A percentile compares a stretch with the other conserved stretches of the same genome.
These are phyloP conservation scores for Pythium sp. DNA, from an alignment of 352 stramenopile genomes.

Conservation along the genomic window DNA sequence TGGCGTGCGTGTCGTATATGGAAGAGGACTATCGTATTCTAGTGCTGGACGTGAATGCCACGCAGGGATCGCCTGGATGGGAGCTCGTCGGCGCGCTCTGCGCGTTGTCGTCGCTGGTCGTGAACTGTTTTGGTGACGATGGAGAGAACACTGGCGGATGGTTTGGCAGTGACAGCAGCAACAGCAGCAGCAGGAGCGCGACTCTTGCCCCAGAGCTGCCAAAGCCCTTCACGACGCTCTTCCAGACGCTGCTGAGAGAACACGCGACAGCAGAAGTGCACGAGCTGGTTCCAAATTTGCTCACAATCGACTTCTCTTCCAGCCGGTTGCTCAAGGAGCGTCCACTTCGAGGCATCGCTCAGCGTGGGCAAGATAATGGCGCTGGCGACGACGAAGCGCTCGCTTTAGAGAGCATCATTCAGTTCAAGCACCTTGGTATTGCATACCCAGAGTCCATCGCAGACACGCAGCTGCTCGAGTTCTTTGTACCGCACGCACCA, in stretches of 20 bases:
- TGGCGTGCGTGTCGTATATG: conserved; percentile 37
- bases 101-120: conserved; percentile 62
- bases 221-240: conserved; percentile 40
- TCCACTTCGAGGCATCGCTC: conserved; percentile 3
- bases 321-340: conserved; percentile 25
- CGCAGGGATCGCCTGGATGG: neutral
- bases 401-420: conserved; percentile 29
- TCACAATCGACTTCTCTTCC: conserved; percentile 50
- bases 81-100: conserved; percentile 43
- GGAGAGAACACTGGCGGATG: neutral
- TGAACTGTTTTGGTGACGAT: conserved; percentile 34
- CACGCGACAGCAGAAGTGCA: conserved; percentile 47
- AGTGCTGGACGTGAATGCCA: conserved; percentile 36
- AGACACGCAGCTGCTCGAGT: conserved; percentile 12
- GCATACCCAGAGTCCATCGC: conserved; percentile 14
- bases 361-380: neutral
- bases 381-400: neutral
- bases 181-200: too few relatives aligned
- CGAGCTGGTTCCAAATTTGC: conserved; percentile 54
- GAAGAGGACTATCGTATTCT: conserved; percentile 59
- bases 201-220: conserved; percentile 18
- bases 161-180: neutral
- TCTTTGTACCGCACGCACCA: conserved; percentile 30
- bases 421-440: conserved; percentile 37
- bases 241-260: conserved; percentile 44